phyloP scores from a whole-genome alignment of 2,329 filamentous ascomycete genomes.

The Fusarium nanum region DNA sequence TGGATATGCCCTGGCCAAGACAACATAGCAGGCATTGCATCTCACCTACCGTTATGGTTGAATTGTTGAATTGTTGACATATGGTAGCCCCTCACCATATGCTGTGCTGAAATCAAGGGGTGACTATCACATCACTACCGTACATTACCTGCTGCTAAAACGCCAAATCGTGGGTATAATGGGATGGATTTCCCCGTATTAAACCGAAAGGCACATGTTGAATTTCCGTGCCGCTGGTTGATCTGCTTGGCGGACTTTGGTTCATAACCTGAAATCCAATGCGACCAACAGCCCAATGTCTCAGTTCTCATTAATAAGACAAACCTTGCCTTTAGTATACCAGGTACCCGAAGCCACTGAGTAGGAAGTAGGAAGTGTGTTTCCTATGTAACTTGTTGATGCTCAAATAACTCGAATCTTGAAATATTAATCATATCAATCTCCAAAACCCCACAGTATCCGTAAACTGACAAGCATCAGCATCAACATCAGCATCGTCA shows the following conservation, averaged over 20 bases:
- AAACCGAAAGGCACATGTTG: neutral
- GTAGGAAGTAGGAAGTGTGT: neutral
- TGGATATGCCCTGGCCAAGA: neutral
- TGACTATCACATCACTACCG: neutral
- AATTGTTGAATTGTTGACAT: neutral
- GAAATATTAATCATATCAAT: slow-evolving; percentile 36
- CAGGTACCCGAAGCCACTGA: slow-evolving; percentile 31
- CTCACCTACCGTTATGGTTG: neutral
- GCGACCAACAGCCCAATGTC: neutral
- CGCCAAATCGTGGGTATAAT: neutral
- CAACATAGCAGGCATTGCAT: neutral
- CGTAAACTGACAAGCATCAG: slow-evolving; percentile 8
- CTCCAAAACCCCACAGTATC: neutral
- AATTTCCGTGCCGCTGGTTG: slow-evolving; percentile 3
- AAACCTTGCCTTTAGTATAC: slow-evolving; percentile 16
- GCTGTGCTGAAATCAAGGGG: neutral
- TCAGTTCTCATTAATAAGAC: slow-evolving; percentile 11
- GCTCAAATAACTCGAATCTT: slow-evolving; percentile 28
- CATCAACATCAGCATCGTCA: neutral
- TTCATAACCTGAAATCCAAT: slow-evolving; percentile 4
- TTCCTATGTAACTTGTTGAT: neutral
- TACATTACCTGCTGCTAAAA: neutral
- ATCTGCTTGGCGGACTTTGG: slow-evolving; percentile 1
- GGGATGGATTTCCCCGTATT: neutral
- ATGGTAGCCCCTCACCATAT: neutral